Evolutionary conservation across 2,329 filamentous ascomycete genomes (phyloP), one percentile per base, ranked within the genome.

Genomic region (Macroventuria anomochaeta): DNA sequence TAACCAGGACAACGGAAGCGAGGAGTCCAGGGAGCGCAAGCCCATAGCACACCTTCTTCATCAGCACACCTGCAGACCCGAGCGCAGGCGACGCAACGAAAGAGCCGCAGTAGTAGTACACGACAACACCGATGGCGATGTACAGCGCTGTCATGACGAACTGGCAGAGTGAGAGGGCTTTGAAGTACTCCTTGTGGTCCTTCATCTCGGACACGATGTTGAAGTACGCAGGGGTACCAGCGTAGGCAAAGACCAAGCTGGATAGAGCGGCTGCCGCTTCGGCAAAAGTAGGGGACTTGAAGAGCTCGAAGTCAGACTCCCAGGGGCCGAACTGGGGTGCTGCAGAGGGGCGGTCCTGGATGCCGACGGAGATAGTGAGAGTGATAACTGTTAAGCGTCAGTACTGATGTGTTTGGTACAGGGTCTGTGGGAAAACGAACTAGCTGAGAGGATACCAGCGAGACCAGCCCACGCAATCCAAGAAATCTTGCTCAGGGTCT

Each of bases 201-300:
- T 75, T 76, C 85, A 88, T 88, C 73, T 88, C 86, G 0, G 82
- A 83, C 25, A 88, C 87, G 43, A 88, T 82, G 3, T 84, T 83
- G 3, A 88, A 73, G 64, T 87, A 88, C 1, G 83, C 83, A 0
- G 79, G 81, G 1, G 84, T 86, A 20, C 81, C 83, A 1, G 84
- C 81, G 11, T 48, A 56, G 6, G 79, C 80, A 5, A 82, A 83
- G 42, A 83, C 80, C 68, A 87, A 84, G 57, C 87, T 85, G 5
- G 82, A 85, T 2, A 79, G 77, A 0, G 23, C 60, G 6, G 83
- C 82, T 0, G 80, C 80, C 62, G 87, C 85, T 13, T 82, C 84
- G 0, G 79, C 82, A 53, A 87, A 81, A 7, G 77, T 78, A 38
- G 77, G 74, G 64, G 81, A 87, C 20, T 84, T 85, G 2, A 87